Evolutionary conservation across 768 basidiomycete genomes (phyloP), one percentile per base, ranked within the genome.

Genomic region (Xerocomellus chrysenteron): DNA sequence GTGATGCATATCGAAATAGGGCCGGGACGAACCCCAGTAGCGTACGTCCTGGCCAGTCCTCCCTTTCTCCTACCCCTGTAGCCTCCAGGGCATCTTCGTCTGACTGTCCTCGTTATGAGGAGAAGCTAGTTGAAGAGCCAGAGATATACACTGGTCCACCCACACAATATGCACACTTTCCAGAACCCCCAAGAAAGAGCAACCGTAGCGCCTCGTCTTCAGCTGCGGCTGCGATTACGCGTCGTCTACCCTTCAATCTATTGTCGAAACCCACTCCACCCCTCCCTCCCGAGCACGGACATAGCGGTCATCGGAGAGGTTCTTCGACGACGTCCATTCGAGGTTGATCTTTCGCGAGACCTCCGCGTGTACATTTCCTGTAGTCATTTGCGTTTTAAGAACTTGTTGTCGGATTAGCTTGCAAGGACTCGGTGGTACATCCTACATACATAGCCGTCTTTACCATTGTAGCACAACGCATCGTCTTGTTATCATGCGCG

Each of bases 211-310:
- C 64, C n/a, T 63, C 65, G 47, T 68, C 66, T 41, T 81, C 82
- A 1, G 78, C 84, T 44, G 81, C 79, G n/a, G 76, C 80, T 57
- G 80, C 61, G 9, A 69, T 61, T 59, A 67, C 76, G 54, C 83
- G 87, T 35, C 81, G 88, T 62, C 78, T 89, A 65, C 82, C 82
- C 3, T 88, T 90, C 69, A 82, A 87, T 68, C 70, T 90, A 32
- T 73, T 90, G 58, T 80, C 85, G 53, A 88, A 85, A 73, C 69
- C 68, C 13, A 63, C 75, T 10, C 78, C 77, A 42, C 64, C 73
- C 52, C 59, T 62, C 58, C 60, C 61, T 57, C 62, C 65, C 26
- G 70, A 71, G 45, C 64, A 62, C 17, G 59, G 59, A 8, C 63
- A 64, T n/a, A 58, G 35, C 13, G 67, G 68, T 16, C 80, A 80